Base-by-base conservation (phyloP, 2,329 filamentous ascomycete species). In the Diaporthe citrichinensis region DNA sequence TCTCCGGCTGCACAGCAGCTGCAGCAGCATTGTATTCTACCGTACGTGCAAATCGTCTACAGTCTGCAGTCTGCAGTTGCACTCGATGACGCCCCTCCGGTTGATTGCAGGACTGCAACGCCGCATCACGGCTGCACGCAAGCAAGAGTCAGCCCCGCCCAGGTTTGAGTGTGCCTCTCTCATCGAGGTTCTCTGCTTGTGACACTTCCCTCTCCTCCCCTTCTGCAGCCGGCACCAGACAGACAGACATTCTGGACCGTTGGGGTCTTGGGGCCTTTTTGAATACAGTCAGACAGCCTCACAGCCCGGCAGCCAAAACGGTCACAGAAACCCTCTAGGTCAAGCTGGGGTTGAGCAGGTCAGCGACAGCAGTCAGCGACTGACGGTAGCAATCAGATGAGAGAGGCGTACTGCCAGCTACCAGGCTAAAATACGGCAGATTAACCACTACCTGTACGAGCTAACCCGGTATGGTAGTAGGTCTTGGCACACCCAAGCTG, bases 351-450 rank as follows among this genome's bases (percentile, higher is more conserved):
- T 7, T 34, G 17, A 23, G 23, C 31, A 55, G 65, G 65, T 69
- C 65, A 69, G 65, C 46, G 65, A 69, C 65, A 31, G 34, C 9
- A 69, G 65, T 69, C 65, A 69, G 4, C 49, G 65, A 53, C 65
- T 31, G 65, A 28, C 23, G 23, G 28, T 49, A 69, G 65, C 49
- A 69, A 69, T 69, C 65, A 69, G 65, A 55, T 69, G 65, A 69
- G 65, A 28, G 49, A 28, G 31, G 2, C 31, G 28, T 2, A 20
- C 61, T 51, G 28, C 61, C 65, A 25, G 62, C 62, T 68, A 51
- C 14, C 12, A 67, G 17, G 34, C 41, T 44, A 51, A 51, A 36
- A 49, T 39, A 14, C 65, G 65, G 65, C 65, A 68, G 65, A 53
- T 68, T 68, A 46, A 53, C 65, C n/a, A 39, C 46, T 68, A 53